These are phyloP conservation scores for Basidiobolus meristosporus DNA, from an alignment of 371 early-diverging fungal species.

Conservation along the genomic window DNA sequence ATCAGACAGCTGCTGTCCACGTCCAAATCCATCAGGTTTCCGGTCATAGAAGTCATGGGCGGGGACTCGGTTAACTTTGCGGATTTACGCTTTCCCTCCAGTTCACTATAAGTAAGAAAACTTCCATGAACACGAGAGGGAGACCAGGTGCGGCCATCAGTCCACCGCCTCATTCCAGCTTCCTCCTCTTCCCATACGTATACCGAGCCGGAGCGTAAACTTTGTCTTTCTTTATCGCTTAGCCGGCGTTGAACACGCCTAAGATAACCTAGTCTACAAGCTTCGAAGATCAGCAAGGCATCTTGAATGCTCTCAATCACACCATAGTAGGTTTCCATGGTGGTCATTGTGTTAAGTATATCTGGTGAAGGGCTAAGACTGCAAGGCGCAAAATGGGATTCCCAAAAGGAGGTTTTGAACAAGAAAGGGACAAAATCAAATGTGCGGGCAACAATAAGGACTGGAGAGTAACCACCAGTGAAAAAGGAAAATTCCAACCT, in stretches of 20 bases:
- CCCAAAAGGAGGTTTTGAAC: too few relatives aligned
- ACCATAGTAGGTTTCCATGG: constrained; percentile 43
- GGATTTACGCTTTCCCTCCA: too few relatives aligned
- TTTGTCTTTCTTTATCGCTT: constrained; percentile 49
- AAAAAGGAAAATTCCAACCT: too few relatives aligned
- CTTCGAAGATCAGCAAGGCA: constrained; percentile 58
- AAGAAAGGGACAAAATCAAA: too few relatives aligned
- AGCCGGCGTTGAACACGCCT: constrained; percentile 49
- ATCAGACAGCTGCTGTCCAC: too few relatives aligned
- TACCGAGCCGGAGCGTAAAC: constrained; percentile 63
- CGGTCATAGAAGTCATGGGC: too few relatives aligned
- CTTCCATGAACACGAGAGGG: constrained; percentile 64
- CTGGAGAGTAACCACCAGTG: too few relatives aligned
- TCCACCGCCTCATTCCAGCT: constrained; percentile 80
- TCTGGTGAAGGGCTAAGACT: too few relatives aligned
- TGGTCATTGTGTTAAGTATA: too few relatives aligned
- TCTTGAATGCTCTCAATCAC: constrained; percentile 51
- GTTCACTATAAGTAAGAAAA: constrained; percentile 61
- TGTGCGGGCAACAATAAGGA: too few relatives aligned
- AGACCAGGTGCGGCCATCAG: constrained; percentile 78
- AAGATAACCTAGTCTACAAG: constrained; percentile 37
- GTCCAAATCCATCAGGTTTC: too few relatives aligned
- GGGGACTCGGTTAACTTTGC: constrained; percentile 28
- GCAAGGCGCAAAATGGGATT: too few relatives aligned
- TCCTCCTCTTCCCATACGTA: constrained; percentile 80